A percentile compares a stretch with the other conserved stretches of the same genome.
Evolutionary conservation across 257 asterid genomes (phyloP).

Genomic region (Ilex aquifolium): DNA sequence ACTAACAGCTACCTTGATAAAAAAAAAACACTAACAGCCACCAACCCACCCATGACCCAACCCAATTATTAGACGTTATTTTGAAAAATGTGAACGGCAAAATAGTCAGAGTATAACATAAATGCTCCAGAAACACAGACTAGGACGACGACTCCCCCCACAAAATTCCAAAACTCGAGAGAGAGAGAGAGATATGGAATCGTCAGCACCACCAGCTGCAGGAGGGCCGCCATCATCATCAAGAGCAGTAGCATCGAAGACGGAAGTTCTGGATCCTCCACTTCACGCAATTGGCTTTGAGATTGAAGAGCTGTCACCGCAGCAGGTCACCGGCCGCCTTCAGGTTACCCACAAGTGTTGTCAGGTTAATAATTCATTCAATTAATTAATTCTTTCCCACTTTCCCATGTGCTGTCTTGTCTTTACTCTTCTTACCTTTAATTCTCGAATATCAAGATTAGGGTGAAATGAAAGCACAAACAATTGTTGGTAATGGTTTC

Average conservation of each 20-base stretch:
- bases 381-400: neutral
- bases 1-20: too few species aligned
- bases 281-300: conserved; percentile 62
- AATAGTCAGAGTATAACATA: too few species aligned
- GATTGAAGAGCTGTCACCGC: conserved; percentile 50
- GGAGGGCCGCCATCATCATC: conserved; percentile 9
- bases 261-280: conserved; percentile 42
- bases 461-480: neutral
- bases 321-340: conserved; percentile 59
- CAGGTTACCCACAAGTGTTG: conserved; percentile 55
- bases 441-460: neutral
- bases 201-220: neutral
- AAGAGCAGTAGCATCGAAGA: conserved; percentile 21
- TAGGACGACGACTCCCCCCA: too few species aligned
- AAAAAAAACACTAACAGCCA: too few species aligned
- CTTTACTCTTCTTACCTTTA: neutral
- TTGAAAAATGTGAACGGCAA: too few species aligned
- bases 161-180: neutral
- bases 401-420: neutral
- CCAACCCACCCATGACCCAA: too few species aligned
- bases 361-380: neutral
- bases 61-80: too few species aligned
- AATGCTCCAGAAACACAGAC: too few species aligned
- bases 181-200: neutral
- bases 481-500: neutral